These are phyloP conservation scores for Potentilla sterilis DNA, from an alignment of 306 rosid species.

Conservation along the genomic window DNA sequence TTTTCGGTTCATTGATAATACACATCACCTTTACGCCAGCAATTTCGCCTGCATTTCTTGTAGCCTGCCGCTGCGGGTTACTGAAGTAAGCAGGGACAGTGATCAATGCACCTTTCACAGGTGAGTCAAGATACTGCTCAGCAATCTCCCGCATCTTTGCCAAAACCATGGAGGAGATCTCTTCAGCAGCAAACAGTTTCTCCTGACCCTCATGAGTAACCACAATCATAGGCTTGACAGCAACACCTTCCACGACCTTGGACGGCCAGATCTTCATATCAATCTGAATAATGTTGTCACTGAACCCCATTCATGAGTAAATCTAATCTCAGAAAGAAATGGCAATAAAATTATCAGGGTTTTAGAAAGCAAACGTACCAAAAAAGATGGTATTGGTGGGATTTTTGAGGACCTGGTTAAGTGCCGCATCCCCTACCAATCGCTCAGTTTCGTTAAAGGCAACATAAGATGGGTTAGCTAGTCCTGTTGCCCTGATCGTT, in stretches of 20 bases:
- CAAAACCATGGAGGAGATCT: constrained; percentile 1
- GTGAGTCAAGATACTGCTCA: neutral
- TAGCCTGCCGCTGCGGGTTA: neutral
- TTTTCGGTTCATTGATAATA: neutral
- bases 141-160: constrained; percentile 5
- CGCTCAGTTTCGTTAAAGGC: neutral
- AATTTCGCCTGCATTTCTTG: neutral
- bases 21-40: neutral
- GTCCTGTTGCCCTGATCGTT: neutral
- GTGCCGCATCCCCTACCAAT: neutral
- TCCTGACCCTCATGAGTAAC: neutral
- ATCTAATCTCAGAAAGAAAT: neutral
- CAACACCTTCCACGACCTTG: neutral
- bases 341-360: neutral
- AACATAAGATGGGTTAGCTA: neutral
- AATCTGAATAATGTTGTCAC: neutral
- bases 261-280: neutral
- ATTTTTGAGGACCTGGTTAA: constrained; percentile 2
- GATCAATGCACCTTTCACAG: neutral
- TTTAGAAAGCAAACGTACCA: neutral
- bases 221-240: neutral
- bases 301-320: neutral
- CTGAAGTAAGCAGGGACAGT: neutral
- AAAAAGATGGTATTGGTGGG: neutral
- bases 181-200: neutral